Base-by-base conservation (phyloP, 129 eudicot genomes). In the Tagetes erecta region DNA sequence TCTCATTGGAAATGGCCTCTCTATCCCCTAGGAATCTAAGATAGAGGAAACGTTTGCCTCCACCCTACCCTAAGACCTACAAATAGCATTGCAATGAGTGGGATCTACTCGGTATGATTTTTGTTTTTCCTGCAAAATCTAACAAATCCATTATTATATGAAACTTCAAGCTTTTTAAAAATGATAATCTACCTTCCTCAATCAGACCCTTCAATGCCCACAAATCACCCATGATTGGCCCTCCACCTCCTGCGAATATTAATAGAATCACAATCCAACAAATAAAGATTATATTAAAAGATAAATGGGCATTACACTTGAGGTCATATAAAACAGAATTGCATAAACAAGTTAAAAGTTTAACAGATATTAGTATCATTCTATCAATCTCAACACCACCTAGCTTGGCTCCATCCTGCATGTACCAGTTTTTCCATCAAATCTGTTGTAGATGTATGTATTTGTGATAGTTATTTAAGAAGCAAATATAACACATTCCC, bases 161-260 rank as follows among this genome's bases (percentile, higher is more conserved):
- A 13, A 63, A 37, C 55, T 14, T 67, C 6, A 65, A 64, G 56
- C 63, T 56, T 73, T 49, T 31, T 36, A 38, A 62, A 67, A 13
- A 56, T 34, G 27, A 78, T 35, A 55, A 36, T 2, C 57, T 79
- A 91, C 99, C 99, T 88, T 94, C 99, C 38, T 88, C 96, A 60
- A 88, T 83, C 71, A 94, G 89, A 64, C 99, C 99, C 79, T 94
- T 90, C 64, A 94, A 75, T 49, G 99, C 99, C 99, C 99, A 94
- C 50, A 94, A 82, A 80, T 94, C 99, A 69, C 94, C 96, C 99
- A 94, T 91, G 64, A 94, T 91, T 72, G 93, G 91, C 38, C 96
- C 97, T 70, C 97, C 96, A 78, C 96, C 94, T 64, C 97, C 98
- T 93, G 83, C 56, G 37, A 77, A 69, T 39, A 71, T 76, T 71